Evolutionary conservation across 768 basidiomycete genomes (phyloP).

Genomic region (Hygrophoropsis aurantiaca): DNA sequence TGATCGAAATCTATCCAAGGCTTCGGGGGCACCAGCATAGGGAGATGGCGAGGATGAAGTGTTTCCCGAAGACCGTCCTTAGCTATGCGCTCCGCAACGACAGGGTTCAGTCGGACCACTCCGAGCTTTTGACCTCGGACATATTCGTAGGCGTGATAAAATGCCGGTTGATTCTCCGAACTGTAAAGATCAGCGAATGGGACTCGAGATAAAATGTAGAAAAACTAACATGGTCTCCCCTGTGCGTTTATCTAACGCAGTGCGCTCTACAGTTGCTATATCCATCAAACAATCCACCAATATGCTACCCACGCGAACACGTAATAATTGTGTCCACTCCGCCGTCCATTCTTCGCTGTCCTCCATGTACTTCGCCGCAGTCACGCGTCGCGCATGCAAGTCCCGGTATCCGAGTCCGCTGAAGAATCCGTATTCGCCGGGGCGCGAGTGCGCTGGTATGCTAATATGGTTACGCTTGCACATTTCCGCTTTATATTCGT

Average conservation of each 20-base stretch:
- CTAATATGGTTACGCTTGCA: conserved; percentile 64
- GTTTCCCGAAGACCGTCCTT: conserved; percentile 68
- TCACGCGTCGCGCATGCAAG: conserved; percentile 63
- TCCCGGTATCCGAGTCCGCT: conserved; percentile 58
- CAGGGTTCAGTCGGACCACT: conserved; percentile 82
- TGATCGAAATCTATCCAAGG: conserved; percentile 78
- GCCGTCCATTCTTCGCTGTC: conserved; percentile 74
- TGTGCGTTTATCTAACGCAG: conserved; percentile 54
- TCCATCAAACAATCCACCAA: conserved; percentile 85
- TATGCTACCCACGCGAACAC: conserved; percentile 79
- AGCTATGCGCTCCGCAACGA: conserved; percentile 73
- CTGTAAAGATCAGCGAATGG: conserved; percentile 37
- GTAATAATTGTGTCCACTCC: conserved; percentile 76
- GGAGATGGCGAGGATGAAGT: conserved; percentile 90
- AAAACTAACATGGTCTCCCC: conserved; percentile 58
- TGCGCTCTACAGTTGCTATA: conserved; percentile 72
- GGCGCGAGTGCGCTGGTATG: conserved; percentile 35
- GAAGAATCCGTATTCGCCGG: conserved; percentile 46
- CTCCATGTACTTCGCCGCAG: conserved; percentile 61
- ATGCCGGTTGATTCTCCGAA: conserved; percentile 82
- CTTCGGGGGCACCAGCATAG: conserved; percentile 90
- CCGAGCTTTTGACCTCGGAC: conserved; percentile 93
- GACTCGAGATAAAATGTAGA: conserved; percentile 1
- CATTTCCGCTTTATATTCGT: conserved; percentile 86
- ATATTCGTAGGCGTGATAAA: conserved; percentile 91